Conservation (phyloP, 2,329 filamentous ascomycete genomes). For the Beauveria scarabaeidicola region DNA sequence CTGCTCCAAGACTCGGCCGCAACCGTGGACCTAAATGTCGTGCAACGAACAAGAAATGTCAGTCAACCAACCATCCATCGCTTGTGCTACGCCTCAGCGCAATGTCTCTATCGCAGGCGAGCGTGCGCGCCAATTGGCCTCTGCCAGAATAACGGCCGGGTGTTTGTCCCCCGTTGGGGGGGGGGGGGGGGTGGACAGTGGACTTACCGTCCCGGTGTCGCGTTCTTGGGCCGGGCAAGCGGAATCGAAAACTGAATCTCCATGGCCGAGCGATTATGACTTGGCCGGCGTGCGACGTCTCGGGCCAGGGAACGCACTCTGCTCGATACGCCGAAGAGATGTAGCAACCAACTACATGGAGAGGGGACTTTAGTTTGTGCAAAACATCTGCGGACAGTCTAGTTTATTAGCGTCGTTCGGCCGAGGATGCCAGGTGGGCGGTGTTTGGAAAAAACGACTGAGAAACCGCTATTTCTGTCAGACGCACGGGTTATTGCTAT, state of each 20-base stretch:
- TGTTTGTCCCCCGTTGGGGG: background rate
- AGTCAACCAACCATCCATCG: background rate
- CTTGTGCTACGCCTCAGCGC: background rate
- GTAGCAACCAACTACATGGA: background rate
- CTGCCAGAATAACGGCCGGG: background rate
- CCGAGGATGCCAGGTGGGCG: background rate
- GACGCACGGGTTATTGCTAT: background rate
- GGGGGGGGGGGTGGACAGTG: background rate
- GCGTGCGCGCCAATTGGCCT: background rate
- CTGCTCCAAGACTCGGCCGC: background rate
- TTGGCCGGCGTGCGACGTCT: background rate
- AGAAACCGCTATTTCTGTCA: background rate
- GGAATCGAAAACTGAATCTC: constrained; percentile 28
- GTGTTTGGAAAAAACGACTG: background rate
- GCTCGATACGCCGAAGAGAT: background rate
- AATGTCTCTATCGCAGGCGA: no score
- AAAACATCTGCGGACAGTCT: background rate
- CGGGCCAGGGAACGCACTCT: background rate
- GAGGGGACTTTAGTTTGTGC: background rate
- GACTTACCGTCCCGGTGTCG: constrained; percentile 9
- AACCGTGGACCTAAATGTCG: background rate
- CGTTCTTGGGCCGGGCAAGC: constrained; percentile 10
- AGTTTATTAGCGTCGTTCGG: constrained; percentile 5
- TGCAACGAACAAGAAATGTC: background rate
- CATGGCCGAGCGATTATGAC: constrained; percentile 17